Percentiles rank a stretch among this genome's conserved stretches.
Conservation (phyloP, 805 yeast species). For the Candida caryicola region DNA sequence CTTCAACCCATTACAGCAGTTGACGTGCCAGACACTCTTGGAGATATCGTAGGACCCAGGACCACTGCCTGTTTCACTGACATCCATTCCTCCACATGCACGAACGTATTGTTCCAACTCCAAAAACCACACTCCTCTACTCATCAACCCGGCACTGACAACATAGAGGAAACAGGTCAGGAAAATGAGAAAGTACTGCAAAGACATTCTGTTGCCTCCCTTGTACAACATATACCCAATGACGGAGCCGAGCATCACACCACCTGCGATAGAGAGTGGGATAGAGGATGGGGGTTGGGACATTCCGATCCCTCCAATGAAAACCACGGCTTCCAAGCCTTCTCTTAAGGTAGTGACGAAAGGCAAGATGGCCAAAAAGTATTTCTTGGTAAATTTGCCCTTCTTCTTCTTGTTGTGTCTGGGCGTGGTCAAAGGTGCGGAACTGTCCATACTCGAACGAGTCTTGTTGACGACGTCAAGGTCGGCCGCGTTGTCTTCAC, state of each 20-base stretch:
- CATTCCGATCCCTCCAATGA: constrained; percentile 42
- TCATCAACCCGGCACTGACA: constrained; percentile 44
- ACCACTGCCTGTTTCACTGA: constrained; percentile 44
- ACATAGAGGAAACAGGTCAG: constrained; percentile 42
- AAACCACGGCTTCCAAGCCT: constrained; percentile 40
- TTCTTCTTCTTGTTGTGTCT: not conserved
- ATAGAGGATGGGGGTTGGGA: constrained; percentile 35
- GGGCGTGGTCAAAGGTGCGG: constrained; percentile 10
- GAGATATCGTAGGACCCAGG: constrained; percentile 45
- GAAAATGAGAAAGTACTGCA: constrained; percentile 39
- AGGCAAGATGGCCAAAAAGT: constrained; percentile 26
- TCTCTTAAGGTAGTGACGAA: constrained; percentile 27
- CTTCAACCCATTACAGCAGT: constrained; percentile 44
- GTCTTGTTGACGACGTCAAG: constrained; percentile 1
- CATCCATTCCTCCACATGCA: constrained; percentile 40
- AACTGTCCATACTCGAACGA: constrained; percentile 12
- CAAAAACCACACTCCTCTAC: constrained; percentile 44
- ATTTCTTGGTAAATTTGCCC: constrained; percentile 15
- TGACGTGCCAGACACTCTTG: constrained; percentile 44
- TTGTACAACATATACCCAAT: constrained; percentile 36
- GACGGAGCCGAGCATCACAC: constrained; percentile 28
- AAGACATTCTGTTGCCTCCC: constrained; percentile 41
- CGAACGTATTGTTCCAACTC: constrained; percentile 39
- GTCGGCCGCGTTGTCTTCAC: constrained; percentile 10
- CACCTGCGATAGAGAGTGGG: constrained; percentile 27